Evolutionary conservation across 75 land plant species (phyloP), one percentile per base, ranked within the genome.

Genomic region (Cunninghamia lanceolata): DNA sequence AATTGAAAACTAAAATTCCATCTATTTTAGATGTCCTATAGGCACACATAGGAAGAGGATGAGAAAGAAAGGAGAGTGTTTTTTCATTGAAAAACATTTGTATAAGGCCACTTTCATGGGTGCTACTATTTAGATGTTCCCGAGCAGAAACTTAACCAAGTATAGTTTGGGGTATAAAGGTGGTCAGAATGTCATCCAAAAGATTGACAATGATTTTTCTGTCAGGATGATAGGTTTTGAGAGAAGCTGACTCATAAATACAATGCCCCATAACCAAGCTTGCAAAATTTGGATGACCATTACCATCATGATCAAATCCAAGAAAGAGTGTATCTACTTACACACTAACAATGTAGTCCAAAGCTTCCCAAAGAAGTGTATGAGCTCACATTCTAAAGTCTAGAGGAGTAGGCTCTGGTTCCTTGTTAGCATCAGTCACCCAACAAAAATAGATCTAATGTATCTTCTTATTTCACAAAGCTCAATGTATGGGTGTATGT

Each of bases 201-300:
- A 90, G 89, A 25, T 82, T 88, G 56, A 86, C 88, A 42, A 93
- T 45, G 59, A 84, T 53, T 86, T 93, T 90, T 84, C 98, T 96
- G 86, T 96, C 90, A n/a, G 94, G 95, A 52, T 93, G 89, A 73
- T 84, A 94, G 56, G 96, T 96, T 84, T 88, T 92, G 9, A 90
- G 85, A 53, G 96, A 88, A 74, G 96, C 92, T 85, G 89, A 89
- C 68, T 87, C 90, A 87, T 96, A 96, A 35, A 93, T 88, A 66
- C 99, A 84, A 86, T 96, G 96, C 35, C 99, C 99, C 93, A 91
- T 95, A 0, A 96, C 94, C 87, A 94, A 85, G 90, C 95, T 95
- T 1, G 99, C 94, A 86, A 95, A 93, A 89, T 91, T 90, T 17
- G 99, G 96, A 46, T 87, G 89, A 9, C 96, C 99, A 82, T 89